Evolutionary conservation across 176 grass and related monocot species (phyloP).

Genomic region (Triticum monococcum): DNA sequence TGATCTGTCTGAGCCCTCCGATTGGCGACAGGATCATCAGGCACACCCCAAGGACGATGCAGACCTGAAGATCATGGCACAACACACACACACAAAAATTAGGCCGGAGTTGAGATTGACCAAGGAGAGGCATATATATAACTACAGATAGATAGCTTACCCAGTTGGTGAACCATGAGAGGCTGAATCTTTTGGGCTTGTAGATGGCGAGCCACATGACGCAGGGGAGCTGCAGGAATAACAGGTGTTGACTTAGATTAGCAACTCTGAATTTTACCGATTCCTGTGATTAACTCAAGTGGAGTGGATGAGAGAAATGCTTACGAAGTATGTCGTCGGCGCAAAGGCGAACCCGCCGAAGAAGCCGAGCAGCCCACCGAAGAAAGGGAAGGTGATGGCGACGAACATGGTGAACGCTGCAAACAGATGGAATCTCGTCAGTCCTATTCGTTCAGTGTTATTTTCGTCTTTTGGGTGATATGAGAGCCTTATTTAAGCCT

Average conservation of each 20-base stretch:
- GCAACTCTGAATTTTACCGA: background rate
- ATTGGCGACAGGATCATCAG: slow-evolving; percentile 78
- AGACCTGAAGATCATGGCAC: slow-evolving; percentile 49
- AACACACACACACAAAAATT: background rate
- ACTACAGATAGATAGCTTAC: slow-evolving; percentile 19
- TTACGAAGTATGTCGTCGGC: slow-evolving; percentile 90
- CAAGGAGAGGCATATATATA: background rate
- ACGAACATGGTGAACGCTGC: slow-evolving; percentile 95
- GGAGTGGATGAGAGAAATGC: background rate
- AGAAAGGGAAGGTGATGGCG: slow-evolving; percentile 88
- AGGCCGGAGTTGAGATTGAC: background rate
- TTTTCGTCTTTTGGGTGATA: no score
- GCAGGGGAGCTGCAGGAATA: slow-evolving; percentile 71
- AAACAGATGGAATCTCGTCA: slow-evolving; percentile 32
- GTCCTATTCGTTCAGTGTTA: background rate
- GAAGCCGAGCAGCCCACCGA: slow-evolving; percentile 74
- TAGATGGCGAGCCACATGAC: slow-evolving; percentile 86
- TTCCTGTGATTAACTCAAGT: background rate
- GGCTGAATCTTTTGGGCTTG: slow-evolving; percentile 70
- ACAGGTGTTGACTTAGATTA: background rate
- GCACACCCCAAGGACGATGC: slow-evolving; percentile 71
- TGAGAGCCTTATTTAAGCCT: no score
- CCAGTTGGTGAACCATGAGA: slow-evolving; percentile 88
- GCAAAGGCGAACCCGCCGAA: slow-evolving; percentile 89
- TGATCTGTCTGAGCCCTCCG: slow-evolving; percentile 72